A percentile compares a stretch with the other conserved stretches of the same genome.
Conservation (phyloP, 2,329 filamentous ascomycete species). For the Nemania diffusa region DNA sequence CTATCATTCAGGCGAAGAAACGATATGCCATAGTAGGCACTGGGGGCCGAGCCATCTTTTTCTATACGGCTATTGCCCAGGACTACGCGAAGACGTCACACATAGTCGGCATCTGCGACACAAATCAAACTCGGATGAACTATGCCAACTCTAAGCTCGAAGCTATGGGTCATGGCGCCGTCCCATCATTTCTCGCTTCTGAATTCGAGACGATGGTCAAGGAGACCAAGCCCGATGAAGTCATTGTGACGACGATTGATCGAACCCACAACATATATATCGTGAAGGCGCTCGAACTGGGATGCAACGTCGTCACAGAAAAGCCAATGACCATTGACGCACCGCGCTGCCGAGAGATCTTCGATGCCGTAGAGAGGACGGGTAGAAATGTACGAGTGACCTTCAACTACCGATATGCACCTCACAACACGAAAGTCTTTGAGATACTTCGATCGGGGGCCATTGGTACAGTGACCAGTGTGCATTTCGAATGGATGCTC, state of each 20-base stretch:
- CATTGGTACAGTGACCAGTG: slow-evolving; percentile 66
- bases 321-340: slow-evolving; percentile 74
- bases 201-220: slow-evolving; percentile 69
- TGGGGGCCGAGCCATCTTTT: slow-evolving; percentile 69
- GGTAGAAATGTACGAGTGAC: slow-evolving; percentile 63
- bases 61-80: slow-evolving; percentile 66
- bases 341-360: slow-evolving; percentile 63
- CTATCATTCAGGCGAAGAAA: slow-evolving; percentile 46
- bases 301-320: slow-evolving; percentile 70
- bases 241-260: slow-evolving; percentile 72
- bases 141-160: slow-evolving; percentile 63
- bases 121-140: slow-evolving; percentile 68
- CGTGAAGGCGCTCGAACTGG: slow-evolving; percentile 66
- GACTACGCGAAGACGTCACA: slow-evolving; percentile 62
- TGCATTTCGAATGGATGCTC: slow-evolving; percentile 73
- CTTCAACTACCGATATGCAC: slow-evolving; percentile 73
- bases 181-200: slow-evolving; percentile 64
- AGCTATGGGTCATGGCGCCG: slow-evolving; percentile 56
- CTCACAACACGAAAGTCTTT: slow-evolving; percentile 70
- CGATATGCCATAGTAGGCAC: slow-evolving; percentile 68
- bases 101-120: slow-evolving; percentile 68
- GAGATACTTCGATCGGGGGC: slow-evolving; percentile 64
- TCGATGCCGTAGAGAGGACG: slow-evolving; percentile 63
- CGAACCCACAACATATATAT: slow-evolving; percentile 71
- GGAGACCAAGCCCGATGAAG: slow-evolving; percentile 67